Conservation (phyloP, 495 filamentous ascomycete species). For the Daldinia bambusicola region DNA sequence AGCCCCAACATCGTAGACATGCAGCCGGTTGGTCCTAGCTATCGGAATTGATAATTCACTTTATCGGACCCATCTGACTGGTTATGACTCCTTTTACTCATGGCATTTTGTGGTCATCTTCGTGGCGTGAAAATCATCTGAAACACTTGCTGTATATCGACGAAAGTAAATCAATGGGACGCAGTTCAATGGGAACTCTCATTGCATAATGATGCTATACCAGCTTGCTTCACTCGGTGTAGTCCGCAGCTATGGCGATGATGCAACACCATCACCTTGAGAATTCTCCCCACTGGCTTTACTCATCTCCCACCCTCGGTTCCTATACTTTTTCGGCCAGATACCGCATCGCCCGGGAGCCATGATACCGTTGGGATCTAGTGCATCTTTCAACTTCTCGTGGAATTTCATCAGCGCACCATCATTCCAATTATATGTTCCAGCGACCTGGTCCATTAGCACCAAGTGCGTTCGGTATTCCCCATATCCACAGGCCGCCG, state of each 20-base stretch:
- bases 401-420: constrained; percentile 64
- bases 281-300: constrained; percentile 39
- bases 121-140: neutral
- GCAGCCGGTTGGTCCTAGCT: neutral
- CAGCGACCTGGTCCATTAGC: constrained; percentile 66
- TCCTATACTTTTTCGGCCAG: constrained; percentile 64
- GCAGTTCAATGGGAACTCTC: neutral
- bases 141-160: neutral
- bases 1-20: neutral
- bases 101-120: neutral
- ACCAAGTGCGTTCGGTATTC: constrained; percentile 68
- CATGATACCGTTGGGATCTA: constrained; percentile 69
- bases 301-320: constrained; percentile 52
- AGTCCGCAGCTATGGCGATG: constrained; percentile 1
- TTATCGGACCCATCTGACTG: neutral
- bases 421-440: constrained; percentile 66
- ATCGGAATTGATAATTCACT: neutral
- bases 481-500: constrained; percentile 62
- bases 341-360: constrained; percentile 66
- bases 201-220: neutral
- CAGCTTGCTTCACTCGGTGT: neutral
- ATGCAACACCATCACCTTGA: constrained; percentile 46
- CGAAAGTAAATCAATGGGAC: neutral
- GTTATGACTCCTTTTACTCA: neutral
- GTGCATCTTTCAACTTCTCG: constrained; percentile 64